Conservation (phyloP, 495 filamentous ascomycete genomes). For the Lindgomyces ingoldianus region DNA sequence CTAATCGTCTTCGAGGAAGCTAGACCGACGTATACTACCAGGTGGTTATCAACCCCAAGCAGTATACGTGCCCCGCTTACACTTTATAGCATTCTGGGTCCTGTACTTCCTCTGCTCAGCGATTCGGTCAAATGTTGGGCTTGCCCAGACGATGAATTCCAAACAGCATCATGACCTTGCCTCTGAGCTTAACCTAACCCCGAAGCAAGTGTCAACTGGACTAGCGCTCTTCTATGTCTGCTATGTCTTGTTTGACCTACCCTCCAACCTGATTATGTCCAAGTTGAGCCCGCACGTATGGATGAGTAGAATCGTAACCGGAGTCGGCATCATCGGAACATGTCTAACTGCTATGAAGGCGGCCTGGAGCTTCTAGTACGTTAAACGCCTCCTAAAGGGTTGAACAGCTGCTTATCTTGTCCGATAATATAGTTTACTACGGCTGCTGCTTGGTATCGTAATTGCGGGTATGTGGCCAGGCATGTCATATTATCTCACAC, state of each 20-base stretch:
- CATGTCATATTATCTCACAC: constrained; percentile 89
- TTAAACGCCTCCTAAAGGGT: constrained; percentile 11
- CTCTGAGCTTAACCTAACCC: constrained; percentile 63
- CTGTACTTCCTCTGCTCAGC: constrained; percentile 92
- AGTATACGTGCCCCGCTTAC: constrained; percentile 12
- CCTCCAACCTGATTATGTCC: constrained; percentile 89
- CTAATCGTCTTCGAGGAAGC: constrained; percentile 53
- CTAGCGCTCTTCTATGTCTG: constrained; percentile 87
- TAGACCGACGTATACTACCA: constrained; percentile 82
- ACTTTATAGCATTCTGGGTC: constrained; percentile 76
- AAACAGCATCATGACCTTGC: constrained; percentile 66
- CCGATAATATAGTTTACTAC: constrained; percentile 59
- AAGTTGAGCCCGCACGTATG: constrained; percentile 80
- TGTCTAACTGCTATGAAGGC: constrained; percentile 79
- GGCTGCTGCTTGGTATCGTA: constrained; percentile 83
- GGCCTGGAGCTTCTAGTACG: constrained; percentile 83
- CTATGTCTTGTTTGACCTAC: constrained; percentile 86
- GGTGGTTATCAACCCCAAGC: constrained; percentile 41
- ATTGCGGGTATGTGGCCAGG: constrained; percentile 95
- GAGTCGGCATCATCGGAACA: constrained; percentile 78
- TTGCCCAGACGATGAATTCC: constrained; percentile 88
- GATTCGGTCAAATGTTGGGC: constrained; percentile 84
- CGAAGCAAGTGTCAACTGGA: constrained; percentile 76
- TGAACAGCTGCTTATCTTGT: background rate
- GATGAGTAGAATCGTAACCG: constrained; percentile 90